Evolutionary conservation across 1,284 basidiomycete species (phyloP), one percentile per base, ranked within the genome.

Genomic region (Cryptococcus sp.): DNA sequence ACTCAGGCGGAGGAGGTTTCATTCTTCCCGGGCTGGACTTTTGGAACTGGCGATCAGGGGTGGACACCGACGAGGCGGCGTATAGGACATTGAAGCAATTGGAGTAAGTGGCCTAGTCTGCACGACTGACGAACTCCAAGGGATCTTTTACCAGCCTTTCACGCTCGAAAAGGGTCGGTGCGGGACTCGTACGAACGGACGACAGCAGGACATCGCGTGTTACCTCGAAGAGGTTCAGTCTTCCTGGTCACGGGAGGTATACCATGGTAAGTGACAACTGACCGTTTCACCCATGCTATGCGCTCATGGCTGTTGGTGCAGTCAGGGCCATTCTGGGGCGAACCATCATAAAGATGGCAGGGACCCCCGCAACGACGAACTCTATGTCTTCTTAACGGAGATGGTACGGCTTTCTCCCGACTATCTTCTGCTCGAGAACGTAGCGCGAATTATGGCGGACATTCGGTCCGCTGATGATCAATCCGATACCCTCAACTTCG

Each of bases 351-450:
- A 65, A 17, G 17, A 41, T 4, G 17, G 27, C 6, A n/a, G 48
- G n/a, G 68, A 72, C 52, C 17, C 47, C 1, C 54, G 68, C 7
- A 71, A 70, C 44, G 41, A 48, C n/a, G 66, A 75, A 50, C 46
- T 73, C 10, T 60, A 49, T 19, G 40, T 41, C 1, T 52, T 61
- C n/a, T 41, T 73, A 7, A 41, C 35, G 0, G 67, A 64, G 27
- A 55, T 72, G 15, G 59, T 50, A 4, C 60, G 62, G 3, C 13
- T 69, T 2, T 56, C 38, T 5, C 69, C 73, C 0, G 62, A 61
- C 39, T 55, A 67, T 19, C 61, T 68, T 38, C 44, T 75, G 1
- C 39, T 75, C 16, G 73, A 75, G 54, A 75, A 74, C 47, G 73
- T 75, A 1, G 60, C 63, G 0, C 69, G 71, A 0, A 64, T 71